Conservation (phyloP, 2,329 filamentous ascomycete genomes). For the Chaetomiaceae sp. region DNA sequence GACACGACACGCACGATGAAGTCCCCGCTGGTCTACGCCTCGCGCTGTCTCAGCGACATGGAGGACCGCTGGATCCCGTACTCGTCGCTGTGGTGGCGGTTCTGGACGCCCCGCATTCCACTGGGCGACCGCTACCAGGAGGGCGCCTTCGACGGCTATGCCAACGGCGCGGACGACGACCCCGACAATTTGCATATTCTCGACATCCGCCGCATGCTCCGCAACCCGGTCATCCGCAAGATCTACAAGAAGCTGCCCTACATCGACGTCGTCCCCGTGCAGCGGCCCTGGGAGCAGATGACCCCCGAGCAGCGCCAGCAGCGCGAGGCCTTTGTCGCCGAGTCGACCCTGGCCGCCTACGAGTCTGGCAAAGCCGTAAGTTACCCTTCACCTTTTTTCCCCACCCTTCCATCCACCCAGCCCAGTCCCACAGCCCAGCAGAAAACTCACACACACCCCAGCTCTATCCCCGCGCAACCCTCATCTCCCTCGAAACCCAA, state of each 20-base stretch:
- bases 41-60: conserved; percentile 10
- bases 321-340: conserved; percentile 7
- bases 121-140: conserved; percentile 18
- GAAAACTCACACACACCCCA: no score
- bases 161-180: conserved; percentile 6
- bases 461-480: conserved; percentile 14
- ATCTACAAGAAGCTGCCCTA: conserved; percentile 18
- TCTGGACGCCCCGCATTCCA: conserved; percentile 15
- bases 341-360: conserved; percentile 13
- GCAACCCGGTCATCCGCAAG: conserved; percentile 3
- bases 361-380: conserved; percentile 14
- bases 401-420: no score
- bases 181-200: background rate
- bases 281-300: conserved; percentile 8
- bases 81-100: conserved; percentile 15
- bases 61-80: conserved; percentile 14
- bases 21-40: conserved; percentile 5
- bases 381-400: no score
- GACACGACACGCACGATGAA: background rate
- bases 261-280: conserved; percentile 12
- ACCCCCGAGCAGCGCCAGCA: background rate
- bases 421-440: no score
- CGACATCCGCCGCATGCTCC: conserved; percentile 15
- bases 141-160: conserved; percentile 13
- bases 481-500: conserved; percentile 11